Evolutionary conservation across 768 basidiomycete genomes (phyloP).

Genomic region (Thelephora ganbajun): DNA sequence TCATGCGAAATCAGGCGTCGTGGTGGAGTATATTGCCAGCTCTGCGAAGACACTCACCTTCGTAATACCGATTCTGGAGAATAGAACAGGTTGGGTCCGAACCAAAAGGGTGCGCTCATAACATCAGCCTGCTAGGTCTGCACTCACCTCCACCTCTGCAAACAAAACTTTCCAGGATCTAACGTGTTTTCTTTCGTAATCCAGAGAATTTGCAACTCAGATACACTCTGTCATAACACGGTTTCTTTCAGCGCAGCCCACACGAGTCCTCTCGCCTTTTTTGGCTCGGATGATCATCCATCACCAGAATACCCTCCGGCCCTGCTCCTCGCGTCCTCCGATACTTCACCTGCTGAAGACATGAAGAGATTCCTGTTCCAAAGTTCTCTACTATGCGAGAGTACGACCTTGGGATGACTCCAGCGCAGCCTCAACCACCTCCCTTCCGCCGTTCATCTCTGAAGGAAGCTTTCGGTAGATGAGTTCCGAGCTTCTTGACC

Average conservation of each 20-base stretch:
- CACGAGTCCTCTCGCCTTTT: conserved; percentile 5
- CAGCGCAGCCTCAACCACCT: no score
- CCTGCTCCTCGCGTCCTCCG: conserved; percentile 73
- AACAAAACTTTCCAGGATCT: conserved; percentile 1
- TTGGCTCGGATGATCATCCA: conserved; percentile 7
- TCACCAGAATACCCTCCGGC: conserved; percentile 42
- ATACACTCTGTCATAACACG: conserved; percentile 76
- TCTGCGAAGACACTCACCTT: conserved; percentile 97
- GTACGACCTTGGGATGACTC: no score
- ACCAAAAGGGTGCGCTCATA: conserved; percentile 83
- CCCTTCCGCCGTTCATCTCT: no score
- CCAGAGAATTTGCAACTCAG: conserved; percentile 85
- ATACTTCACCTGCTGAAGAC: conserved; percentile 70
- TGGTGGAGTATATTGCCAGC: conserved; percentile 97
- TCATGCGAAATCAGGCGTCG: conserved; percentile 94
- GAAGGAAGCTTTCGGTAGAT: no score
- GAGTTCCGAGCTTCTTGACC: no score
- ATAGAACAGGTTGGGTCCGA: conserved; percentile 55
- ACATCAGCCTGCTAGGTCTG: conserved; percentile 91
- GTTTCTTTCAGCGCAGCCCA: conserved; percentile 65
- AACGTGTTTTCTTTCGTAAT: background rate
- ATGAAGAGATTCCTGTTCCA: conserved; percentile 62
- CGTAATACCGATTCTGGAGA: conserved; percentile 84
- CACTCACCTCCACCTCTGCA: background rate
- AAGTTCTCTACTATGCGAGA: no score